phyloP scores from a whole-genome alignment of 495 filamentous ascomycete genomes.

The Podospora appendiculata region DNA sequence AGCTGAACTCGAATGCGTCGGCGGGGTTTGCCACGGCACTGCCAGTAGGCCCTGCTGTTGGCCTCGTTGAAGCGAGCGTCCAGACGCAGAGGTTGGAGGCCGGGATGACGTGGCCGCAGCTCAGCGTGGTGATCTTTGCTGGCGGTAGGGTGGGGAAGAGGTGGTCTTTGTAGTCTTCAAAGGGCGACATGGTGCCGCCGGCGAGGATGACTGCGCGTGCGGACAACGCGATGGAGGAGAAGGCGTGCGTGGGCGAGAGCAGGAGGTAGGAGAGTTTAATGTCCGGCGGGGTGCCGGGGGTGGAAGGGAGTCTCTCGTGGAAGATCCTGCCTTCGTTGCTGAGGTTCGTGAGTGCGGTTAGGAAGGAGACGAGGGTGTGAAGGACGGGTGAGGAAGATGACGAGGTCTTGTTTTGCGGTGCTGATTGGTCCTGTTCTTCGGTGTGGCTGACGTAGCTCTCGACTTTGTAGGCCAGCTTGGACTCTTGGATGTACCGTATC shows the following conservation, averaged over 20 bases:
- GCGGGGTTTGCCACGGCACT: slow-evolving; percentile 20
- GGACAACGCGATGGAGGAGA: slow-evolving; percentile 78
- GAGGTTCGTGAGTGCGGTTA: slow-evolving; percentile 78
- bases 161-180: slow-evolving; percentile 78
- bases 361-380: slow-evolving; percentile 75
- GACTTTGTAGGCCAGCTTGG: slow-evolving; percentile 89
- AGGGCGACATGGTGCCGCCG: slow-evolving; percentile 96
- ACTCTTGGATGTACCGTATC: slow-evolving; percentile 78
- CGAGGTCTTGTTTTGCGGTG: slow-evolving; percentile 9
- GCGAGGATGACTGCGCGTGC: slow-evolving; percentile 85
- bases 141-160: slow-evolving; percentile 70
- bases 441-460: slow-evolving; percentile 70
- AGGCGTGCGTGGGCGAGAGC: slow-evolving; percentile 88
- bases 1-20: slow-evolving; percentile 78
- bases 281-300: slow-evolving; percentile 25
- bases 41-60: background rate
- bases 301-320: slow-evolving; percentile 45
- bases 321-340: slow-evolving; percentile 85
- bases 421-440: slow-evolving; percentile 35
- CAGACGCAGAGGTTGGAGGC: slow-evolving; percentile 69
- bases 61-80: slow-evolving; percentile 34
- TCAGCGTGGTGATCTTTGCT: slow-evolving; percentile 66
- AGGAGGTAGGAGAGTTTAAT: slow-evolving; percentile 76
- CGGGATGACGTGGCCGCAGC: slow-evolving; percentile 93
- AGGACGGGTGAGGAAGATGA: slow-evolving; percentile 58